Evolutionary conservation across 352 stramenopile species (phyloP), one percentile per base, ranked within the genome.

Genomic region (Blastocystis sp.): DNA sequence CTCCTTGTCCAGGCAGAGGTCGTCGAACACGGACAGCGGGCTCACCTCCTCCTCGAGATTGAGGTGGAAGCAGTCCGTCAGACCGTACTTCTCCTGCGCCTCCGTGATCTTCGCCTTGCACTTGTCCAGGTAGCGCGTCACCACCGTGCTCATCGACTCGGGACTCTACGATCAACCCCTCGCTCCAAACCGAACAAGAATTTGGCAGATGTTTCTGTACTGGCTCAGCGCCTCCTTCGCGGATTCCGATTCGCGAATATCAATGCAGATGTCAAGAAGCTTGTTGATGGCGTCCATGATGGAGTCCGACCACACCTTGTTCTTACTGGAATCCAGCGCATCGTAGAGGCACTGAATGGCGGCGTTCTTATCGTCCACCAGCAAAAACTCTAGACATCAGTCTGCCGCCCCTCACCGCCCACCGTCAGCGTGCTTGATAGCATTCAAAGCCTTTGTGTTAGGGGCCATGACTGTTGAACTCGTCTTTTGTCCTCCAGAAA

Each of bases 121-220:
- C 17, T 62, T 59, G 38, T 84, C 74, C 3, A 84, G 62, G 11
- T 65, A 71, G 59, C 19, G 40, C 4, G 34, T 67, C 9, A 84
- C 74, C 34, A 84, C 52, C 74, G 40, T 84, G n/a, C 28, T 67
- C 74, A 84, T 84, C 14, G 74, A 84, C 11, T 19, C 41, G 11
- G 74, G 74, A 7, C 17, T 38, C 66, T 77, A 56, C 10, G 60
- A 19, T 59, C n/a, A 53, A 17, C n/a, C 53, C 34, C 2, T 7
- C 34, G n/a, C 43, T 41, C 41, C 10, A 48, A 77, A 34, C n/a
- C 66, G n/a, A 17, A 77, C 66, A 40, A 71, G 34, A 21, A 71
- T 17, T 21, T 84, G 74, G 43, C 74, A 84, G 28, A 84, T 84
- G 21, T 84, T 84, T 71, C 74, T 78, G 53, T 84, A 84, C 38